Conservation (phyloP, 306 rosid species). For the Trifolium subterraneum region DNA sequence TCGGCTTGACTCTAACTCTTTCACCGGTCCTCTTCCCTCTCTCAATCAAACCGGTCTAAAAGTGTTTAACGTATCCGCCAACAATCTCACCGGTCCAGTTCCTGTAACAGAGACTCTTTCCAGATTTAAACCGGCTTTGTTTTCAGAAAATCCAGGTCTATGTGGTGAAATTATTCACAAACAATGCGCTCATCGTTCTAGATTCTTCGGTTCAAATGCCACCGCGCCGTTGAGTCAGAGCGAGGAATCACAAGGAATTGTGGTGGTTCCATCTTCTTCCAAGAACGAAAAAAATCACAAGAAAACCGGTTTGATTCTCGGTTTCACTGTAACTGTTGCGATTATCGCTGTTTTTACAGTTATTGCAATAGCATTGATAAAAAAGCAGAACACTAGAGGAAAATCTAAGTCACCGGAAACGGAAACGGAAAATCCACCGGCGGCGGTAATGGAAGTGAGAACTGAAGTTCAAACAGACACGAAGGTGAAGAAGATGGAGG, state of each 20-base stretch:
- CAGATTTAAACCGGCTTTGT: conserved; percentile 56
- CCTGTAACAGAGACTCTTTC: conserved; percentile 60
- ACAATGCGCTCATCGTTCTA: conserved; percentile 56
- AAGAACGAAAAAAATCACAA: conserved; percentile 40
- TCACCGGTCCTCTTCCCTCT: conserved; percentile 66
- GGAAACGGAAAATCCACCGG: neutral
- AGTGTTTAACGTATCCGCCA: conserved; percentile 58
- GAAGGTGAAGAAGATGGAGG: conserved; percentile 50
- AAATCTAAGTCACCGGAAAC: conserved; percentile 27
- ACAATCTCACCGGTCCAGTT: conserved; percentile 71
- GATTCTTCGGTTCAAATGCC: conserved; percentile 60
- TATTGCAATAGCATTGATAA: conserved; percentile 41
- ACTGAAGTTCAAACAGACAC: conserved; percentile 18
- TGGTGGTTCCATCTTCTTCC: conserved; percentile 44
- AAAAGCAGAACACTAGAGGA: neutral
- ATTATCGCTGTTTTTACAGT: conserved; percentile 45
- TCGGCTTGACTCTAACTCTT: conserved; percentile 63
- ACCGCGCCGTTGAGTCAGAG: conserved; percentile 57
- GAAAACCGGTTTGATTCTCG: conserved; percentile 56
- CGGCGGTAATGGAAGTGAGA: conserved; percentile 20
- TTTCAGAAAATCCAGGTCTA: conserved; percentile 60
- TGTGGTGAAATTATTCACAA: conserved; percentile 76
- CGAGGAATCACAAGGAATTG: conserved; percentile 58
- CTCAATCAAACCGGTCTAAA: conserved; percentile 63
- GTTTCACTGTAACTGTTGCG: conserved; percentile 46